Conservation (phyloP, 257 asterid genomes). For the Capsicum rhomboideum region DNA sequence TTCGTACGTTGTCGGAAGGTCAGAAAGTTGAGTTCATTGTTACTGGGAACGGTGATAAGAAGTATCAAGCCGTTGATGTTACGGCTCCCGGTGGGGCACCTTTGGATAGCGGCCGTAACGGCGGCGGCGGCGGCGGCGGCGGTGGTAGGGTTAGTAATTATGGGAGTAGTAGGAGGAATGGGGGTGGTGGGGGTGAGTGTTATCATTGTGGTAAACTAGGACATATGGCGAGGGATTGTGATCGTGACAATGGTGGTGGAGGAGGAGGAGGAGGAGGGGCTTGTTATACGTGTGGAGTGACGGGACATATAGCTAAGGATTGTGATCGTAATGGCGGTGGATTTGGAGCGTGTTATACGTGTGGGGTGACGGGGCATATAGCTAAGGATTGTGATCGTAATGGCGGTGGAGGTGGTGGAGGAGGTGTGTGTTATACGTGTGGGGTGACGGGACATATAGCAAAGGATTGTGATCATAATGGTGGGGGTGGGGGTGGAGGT, state of each 20-base stretch:
- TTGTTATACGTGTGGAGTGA: conserved; percentile 21
- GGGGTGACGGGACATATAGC: conserved; percentile 35
- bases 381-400: conserved; percentile 29
- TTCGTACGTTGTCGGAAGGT: conserved; percentile 53
- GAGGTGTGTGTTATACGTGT: neutral
- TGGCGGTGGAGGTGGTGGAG: neutral
- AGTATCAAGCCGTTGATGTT: conserved; percentile 56
- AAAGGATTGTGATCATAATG: conserved; percentile 20
- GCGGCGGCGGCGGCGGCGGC: no score
- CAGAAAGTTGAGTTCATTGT: conserved; percentile 65
- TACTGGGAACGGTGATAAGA: conserved; percentile 40
- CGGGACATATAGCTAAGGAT: neutral
- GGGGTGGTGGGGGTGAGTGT: neutral
- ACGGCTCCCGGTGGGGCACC: conserved; percentile 53
- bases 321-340: neutral
- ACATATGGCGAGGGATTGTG: neutral
- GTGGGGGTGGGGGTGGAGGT: neutral
- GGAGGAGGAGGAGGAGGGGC: conserved; percentile 15
- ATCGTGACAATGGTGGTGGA: neutral
- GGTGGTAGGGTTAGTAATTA: conserved; percentile 7
- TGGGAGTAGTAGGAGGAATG: conserved; percentile 14
- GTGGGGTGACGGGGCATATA: conserved; percentile 29
- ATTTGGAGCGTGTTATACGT: neutral
- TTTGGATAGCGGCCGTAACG: conserved; percentile 11
- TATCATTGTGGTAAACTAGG: neutral